Percentiles rank a stretch among this genome's conserved stretches.
These are phyloP conservation scores for Trichophaea hybrida DNA, from an alignment of 2,329 filamentous ascomycete species.

Conservation along the genomic window DNA sequence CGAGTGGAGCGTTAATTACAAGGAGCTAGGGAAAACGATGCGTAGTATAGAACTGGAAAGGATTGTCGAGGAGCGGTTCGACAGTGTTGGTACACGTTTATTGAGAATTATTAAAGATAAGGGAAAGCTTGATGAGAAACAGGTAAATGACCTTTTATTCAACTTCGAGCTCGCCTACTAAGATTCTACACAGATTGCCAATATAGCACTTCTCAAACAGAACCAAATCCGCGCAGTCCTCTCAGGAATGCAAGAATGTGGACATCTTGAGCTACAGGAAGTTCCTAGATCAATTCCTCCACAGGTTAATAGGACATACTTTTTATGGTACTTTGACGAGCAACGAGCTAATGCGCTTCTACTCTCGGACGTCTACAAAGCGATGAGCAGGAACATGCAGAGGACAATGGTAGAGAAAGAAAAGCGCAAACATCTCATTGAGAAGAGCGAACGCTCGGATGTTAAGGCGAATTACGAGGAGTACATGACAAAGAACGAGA, in stretches of 20 bases:
- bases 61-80: conserved; percentile 63
- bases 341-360: conserved; percentile 53
- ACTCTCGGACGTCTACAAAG: conserved; percentile 72
- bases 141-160: conserved; percentile 8
- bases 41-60: conserved; percentile 68
- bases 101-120: conserved; percentile 70
- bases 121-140: conserved; percentile 90
- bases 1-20: conserved; percentile 74
- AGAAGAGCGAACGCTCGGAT: conserved; percentile 71
- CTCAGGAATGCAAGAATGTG: conserved; percentile 69
- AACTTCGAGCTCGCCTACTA: background rate
- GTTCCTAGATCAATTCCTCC: conserved; percentile 77
- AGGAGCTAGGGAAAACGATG: conserved; percentile 53
- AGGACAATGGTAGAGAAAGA: conserved; percentile 62
- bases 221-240: conserved; percentile 74
- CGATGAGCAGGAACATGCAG: conserved; percentile 73
- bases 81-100: conserved; percentile 63
- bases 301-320: conserved; percentile 69
- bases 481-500: conserved; percentile 60
- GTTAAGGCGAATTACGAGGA: conserved; percentile 73
- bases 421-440: conserved; percentile 56
- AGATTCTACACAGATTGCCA: conserved; percentile 45
- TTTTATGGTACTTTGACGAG: conserved; percentile 80
- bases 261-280: conserved; percentile 83
- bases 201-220: conserved; percentile 68